Evolutionary conservation across 2,329 filamentous ascomycete species (phyloP).

Genomic region (Beauveria scarabaeidicola): DNA sequence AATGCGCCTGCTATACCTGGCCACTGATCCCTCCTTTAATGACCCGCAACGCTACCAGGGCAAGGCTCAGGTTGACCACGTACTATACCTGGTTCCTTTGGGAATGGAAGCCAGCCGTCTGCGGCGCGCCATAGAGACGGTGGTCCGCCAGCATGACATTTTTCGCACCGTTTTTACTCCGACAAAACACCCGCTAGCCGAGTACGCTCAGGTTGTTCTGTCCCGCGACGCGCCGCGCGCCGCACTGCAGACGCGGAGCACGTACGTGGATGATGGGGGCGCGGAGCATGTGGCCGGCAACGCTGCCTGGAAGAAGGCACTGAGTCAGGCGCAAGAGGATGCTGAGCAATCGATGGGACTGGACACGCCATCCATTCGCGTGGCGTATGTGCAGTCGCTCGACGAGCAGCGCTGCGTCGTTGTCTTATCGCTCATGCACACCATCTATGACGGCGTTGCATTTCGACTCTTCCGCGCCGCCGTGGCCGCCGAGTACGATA

Average conservation of each 20-base stretch:
- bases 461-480: constrained; percentile 2
- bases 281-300: neutral
- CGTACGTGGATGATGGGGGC: neutral
- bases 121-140: constrained; percentile 9
- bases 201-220: constrained; percentile 8
- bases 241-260: neutral
- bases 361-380: constrained; percentile 1
- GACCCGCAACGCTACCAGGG: constrained; percentile 10
- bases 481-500: constrained; percentile 3
- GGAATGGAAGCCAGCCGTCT: constrained; percentile 6
- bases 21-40: neutral
- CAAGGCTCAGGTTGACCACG: constrained; percentile 7
- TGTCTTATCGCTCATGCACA: constrained; percentile 26
- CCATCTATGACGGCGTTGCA: constrained; percentile 16
- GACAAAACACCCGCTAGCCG: constrained; percentile 9
- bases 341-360: constrained; percentile 3
- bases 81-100: constrained; percentile 6
- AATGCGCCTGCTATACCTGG: neutral
- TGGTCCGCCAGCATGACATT: constrained; percentile 1
- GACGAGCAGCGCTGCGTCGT: constrained; percentile 12
- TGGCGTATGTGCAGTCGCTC: constrained; percentile 3
- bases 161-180: constrained; percentile 12
- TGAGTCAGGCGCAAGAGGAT: neutral
- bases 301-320: neutral
- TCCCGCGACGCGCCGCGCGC: neutral